These are phyloP conservation scores for Solanum dulcamara DNA, from an alignment of 257 asterid species.

Conservation along the genomic window DNA sequence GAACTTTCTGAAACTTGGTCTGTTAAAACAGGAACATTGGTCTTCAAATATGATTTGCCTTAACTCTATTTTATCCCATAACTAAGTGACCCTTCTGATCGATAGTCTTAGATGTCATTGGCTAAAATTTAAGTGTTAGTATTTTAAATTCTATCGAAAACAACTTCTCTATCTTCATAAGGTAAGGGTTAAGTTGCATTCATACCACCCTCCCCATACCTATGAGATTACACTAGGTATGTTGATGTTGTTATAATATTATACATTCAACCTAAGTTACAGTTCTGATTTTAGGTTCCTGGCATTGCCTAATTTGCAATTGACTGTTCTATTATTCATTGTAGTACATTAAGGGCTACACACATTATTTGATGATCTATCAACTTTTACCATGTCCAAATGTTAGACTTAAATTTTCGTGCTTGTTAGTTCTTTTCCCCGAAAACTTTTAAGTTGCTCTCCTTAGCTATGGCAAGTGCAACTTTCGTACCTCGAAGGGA, in stretches of 20 bases:
- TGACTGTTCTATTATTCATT: background rate
- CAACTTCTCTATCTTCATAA: background rate
- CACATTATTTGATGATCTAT: background rate
- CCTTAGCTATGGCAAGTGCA: conserved; percentile 79
- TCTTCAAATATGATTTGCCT: too few relatives aligned
- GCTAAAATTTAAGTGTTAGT: background rate
- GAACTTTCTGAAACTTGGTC: too few relatives aligned
- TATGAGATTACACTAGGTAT: background rate
- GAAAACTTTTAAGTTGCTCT: conserved; percentile 31
- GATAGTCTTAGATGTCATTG: background rate
- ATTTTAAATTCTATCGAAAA: background rate
- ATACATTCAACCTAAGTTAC: background rate
- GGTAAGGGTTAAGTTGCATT: background rate
- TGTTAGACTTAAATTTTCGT: background rate
- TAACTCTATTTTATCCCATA: too few relatives aligned
- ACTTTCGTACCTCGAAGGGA: background rate
- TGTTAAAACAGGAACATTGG: too few relatives aligned
- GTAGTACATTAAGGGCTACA: background rate
- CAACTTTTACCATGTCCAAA: background rate
- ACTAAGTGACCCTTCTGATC: background rate
- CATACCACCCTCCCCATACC: background rate
- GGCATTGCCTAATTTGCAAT: background rate
- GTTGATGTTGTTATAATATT: background rate
- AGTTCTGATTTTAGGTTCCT: background rate
- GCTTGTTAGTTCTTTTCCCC: background rate